These are phyloP conservation scores for Beauveria asiatica DNA, from an alignment of 2,329 filamentous ascomycete species.

Conservation along the genomic window DNA sequence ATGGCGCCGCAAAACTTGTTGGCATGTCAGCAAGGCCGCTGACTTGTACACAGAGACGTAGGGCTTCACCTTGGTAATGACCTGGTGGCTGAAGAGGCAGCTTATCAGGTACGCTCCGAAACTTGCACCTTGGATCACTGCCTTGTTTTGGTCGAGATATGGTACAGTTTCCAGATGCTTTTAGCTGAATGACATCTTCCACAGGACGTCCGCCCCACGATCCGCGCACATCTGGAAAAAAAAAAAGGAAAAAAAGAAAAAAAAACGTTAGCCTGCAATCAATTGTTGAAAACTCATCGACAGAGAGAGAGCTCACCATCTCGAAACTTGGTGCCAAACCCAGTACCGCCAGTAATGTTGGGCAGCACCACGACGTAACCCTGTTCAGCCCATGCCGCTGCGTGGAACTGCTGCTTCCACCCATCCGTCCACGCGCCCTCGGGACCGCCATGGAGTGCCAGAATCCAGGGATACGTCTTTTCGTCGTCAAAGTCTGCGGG, in stretches of 20 bases:
- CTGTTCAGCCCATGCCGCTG: conserved; percentile 49
- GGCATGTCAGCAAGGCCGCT: not conserved
- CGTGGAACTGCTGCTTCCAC: conserved; percentile 45
- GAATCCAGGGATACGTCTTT: conserved; percentile 29
- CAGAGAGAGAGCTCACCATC: conserved; percentile 17
- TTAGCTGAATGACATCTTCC: conserved; percentile 45
- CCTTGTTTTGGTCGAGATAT: conserved; percentile 44
- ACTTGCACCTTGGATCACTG: conserved; percentile 42
- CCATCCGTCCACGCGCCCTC: conserved; percentile 42
- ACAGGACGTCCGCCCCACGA: conserved; percentile 47
- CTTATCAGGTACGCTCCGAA: conserved; percentile 55
- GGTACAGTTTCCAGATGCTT: conserved; percentile 41
- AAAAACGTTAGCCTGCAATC: conserved; percentile 22
- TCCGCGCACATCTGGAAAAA: conserved; percentile 35
- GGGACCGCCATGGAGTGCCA: conserved; percentile 33
- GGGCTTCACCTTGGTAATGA: conserved; percentile 32
- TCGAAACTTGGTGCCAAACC: conserved; percentile 39
- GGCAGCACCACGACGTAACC: conserved; percentile 52
- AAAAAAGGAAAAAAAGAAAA: conserved; percentile 14
- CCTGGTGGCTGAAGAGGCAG: conserved; percentile 46
- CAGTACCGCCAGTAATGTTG: conserved; percentile 49
- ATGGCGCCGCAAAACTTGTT: conserved; percentile 24
- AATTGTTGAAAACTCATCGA: not conserved
- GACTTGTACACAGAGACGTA: no score
- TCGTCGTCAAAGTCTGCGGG: conserved; percentile 28